A percentile compares a stretch with the other conserved stretches of the same genome.
Conservation (phyloP, 2,329 filamentous ascomycete species). For the Penicillium aurantiogriseum region DNA sequence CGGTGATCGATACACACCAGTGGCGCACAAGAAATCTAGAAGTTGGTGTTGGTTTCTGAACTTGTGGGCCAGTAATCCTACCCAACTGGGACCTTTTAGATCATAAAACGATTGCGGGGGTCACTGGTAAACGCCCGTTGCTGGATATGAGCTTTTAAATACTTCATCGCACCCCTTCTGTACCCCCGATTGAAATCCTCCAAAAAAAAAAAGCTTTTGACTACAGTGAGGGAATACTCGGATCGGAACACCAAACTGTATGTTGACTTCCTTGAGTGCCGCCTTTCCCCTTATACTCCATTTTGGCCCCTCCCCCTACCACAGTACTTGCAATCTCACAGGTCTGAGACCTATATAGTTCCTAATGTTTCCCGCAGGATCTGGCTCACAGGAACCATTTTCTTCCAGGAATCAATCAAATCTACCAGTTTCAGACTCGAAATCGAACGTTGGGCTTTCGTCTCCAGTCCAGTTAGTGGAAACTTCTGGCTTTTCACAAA, state of each 20-base stretch:
- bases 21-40: constrained; percentile 20
- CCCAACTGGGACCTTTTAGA: constrained; percentile 15
- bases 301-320: constrained; percentile 11
- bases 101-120: constrained; percentile 23
- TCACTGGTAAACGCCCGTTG: constrained; percentile 2
- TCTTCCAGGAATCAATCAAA: constrained; percentile 18
- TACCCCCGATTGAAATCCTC: constrained; percentile 5
- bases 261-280: constrained; percentile 11
- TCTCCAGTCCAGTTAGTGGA: constrained; percentile 18
- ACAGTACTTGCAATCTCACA: constrained; percentile 12
- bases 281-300: constrained; percentile 10
- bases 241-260: constrained; percentile 11
- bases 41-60: constrained; percentile 12
- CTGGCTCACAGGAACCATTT: constrained; percentile 21
- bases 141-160: constrained; percentile 11
- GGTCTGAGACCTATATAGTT: constrained; percentile 20
- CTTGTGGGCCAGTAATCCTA: constrained; percentile 14
- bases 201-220: constrained; percentile 10
- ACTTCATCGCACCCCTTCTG: constrained; percentile 17
- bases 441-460: constrained; percentile 1
- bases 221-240: constrained; percentile 3
- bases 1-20: constrained; percentile 5
- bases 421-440: constrained; percentile 10
- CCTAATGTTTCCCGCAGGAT: constrained; percentile 19
- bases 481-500: constrained; percentile 15